Evolutionary conservation across 2,329 filamentous ascomycete species (phyloP), one percentile per base, ranked within the genome.

Genomic region (Mycosphaerella arachidis): DNA sequence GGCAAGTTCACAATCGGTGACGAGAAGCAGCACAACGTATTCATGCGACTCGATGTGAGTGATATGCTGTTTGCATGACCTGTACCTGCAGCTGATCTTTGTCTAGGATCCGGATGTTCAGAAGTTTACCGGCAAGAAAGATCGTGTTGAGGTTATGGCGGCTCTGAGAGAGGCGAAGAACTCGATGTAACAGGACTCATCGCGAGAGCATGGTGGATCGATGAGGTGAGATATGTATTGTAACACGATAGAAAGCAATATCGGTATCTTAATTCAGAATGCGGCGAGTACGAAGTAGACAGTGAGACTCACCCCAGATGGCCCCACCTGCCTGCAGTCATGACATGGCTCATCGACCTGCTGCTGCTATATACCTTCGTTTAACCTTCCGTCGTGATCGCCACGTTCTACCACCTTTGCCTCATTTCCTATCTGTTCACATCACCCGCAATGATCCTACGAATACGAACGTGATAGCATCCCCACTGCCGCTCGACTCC

Each of bases 1-100:
- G 94, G 94, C 51, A 90, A 92, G 72, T 97, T 96, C 69, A 99
- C 93, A 0, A 97, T 99, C 75, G 92, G 89, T 0, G 92, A 99
- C 71, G 94, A 99, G 78, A 97, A 97, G 90, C 79, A 90, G 77
- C 92, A 97, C 75, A 99, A 99, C 71, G 91, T 96, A 1, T 99
- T 99, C 71, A 97, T 99, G 94, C 84, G 90, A 67, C 82, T 95
- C 37, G 81, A 88, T 68, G 89, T 91, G 78, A 79, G 85, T 76
- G 40, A n/a, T 13, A 43, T n/a, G 40, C 13, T n/a, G 40, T 5
- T 5, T n/a, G 12, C 20, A 7, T 56, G 20, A 31, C 30, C 16
- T 37, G 53, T 30, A 59, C 31, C 4, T 43, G 40, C 13, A 43
- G 40, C 40, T 43, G 40, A 43, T 16, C 40, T 18, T 16, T 43